Evolutionary conservation across 2,329 filamentous ascomycete species (phyloP).

Genomic region (Paraphaeosphaeria sporulosa): DNA sequence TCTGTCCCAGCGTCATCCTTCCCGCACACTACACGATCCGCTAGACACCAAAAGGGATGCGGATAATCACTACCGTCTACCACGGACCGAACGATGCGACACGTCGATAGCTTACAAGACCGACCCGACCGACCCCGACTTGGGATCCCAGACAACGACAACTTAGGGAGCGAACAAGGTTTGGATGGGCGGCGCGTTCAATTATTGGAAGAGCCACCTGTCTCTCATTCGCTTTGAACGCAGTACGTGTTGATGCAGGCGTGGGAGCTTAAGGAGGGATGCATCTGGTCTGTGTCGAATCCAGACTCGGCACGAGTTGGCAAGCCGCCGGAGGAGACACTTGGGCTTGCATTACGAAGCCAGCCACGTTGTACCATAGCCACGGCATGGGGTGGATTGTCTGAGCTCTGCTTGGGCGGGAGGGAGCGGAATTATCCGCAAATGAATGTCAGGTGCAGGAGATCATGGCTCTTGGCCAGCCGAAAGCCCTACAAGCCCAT

Average conservation of each 20-base stretch:
- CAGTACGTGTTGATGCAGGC: not conserved
- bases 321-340: not conserved
- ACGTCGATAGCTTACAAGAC: not conserved
- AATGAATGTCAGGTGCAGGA: constrained; percentile 1
- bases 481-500: not conserved
- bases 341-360: not conserved
- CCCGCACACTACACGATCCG: constrained; percentile 14
- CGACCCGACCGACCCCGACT: not conserved
- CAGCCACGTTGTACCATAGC: not conserved
- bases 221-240: not conserved
- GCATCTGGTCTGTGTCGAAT: not conserved
- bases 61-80: constrained; percentile 12
- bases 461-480: not conserved
- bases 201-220: not conserved
- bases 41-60: constrained; percentile 19
- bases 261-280: not conserved
- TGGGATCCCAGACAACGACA: constrained; percentile 2
- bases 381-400: constrained; percentile 1
- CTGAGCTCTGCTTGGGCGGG: constrained; percentile 1
- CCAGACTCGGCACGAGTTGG: constrained; percentile 7
- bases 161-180: not conserved
- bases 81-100: constrained; percentile 11
- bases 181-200: not conserved
- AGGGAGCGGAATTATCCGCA: constrained; percentile 2
- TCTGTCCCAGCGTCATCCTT: constrained; percentile 16